phyloP scores from a whole-genome alignment of 352 stramenopile species.

The Globisporangium viniferum region DNA sequence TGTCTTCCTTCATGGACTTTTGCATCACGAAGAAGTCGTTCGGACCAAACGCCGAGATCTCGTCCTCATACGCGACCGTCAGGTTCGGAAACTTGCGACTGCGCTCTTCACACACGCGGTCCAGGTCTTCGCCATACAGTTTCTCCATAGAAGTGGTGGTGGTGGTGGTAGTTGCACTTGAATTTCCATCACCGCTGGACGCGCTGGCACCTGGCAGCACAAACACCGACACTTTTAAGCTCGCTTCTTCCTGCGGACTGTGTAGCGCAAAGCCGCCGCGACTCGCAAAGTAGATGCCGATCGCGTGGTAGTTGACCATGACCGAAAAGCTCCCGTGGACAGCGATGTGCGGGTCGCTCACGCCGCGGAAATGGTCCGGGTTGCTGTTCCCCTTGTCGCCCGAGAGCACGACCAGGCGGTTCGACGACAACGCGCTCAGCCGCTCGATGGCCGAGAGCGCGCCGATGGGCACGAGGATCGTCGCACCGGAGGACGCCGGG shows the following conservation, averaged over 20 bases:
- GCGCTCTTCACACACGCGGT: slow-evolving; percentile 58
- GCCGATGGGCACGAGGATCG: slow-evolving; percentile 90
- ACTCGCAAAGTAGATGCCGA: slow-evolving; percentile 89
- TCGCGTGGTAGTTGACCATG: slow-evolving; percentile 96
- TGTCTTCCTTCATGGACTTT: slow-evolving; percentile 83
- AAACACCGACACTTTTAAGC: slow-evolving; percentile 89
- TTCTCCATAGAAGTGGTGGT: slow-evolving; percentile 22
- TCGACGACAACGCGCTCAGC: slow-evolving; percentile 50
- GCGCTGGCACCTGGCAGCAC: slow-evolving; percentile 44
- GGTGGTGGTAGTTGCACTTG: not conserved
- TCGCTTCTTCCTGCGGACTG: slow-evolving; percentile 91
- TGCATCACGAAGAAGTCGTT: slow-evolving; percentile 96
- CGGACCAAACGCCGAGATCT: slow-evolving; percentile 88
- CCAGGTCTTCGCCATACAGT: slow-evolving; percentile 52
- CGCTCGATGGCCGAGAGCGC: slow-evolving; percentile 78
- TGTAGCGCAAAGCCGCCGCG: slow-evolving; percentile 91
- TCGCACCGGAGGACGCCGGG: slow-evolving; percentile 56
- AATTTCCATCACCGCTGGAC: not conserved
- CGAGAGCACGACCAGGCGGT: slow-evolving; percentile 81
- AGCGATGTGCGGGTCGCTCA: slow-evolving; percentile 93
- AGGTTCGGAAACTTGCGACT: slow-evolving; percentile 68
- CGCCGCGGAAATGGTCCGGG: slow-evolving; percentile 87
- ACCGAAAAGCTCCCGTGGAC: slow-evolving; percentile 95
- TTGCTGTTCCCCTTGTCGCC: slow-evolving; percentile 95
- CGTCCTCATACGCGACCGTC: slow-evolving; percentile 74